Conservation (phyloP, 2,329 filamentous ascomycete species). For the Epichloe sibirici region DNA sequence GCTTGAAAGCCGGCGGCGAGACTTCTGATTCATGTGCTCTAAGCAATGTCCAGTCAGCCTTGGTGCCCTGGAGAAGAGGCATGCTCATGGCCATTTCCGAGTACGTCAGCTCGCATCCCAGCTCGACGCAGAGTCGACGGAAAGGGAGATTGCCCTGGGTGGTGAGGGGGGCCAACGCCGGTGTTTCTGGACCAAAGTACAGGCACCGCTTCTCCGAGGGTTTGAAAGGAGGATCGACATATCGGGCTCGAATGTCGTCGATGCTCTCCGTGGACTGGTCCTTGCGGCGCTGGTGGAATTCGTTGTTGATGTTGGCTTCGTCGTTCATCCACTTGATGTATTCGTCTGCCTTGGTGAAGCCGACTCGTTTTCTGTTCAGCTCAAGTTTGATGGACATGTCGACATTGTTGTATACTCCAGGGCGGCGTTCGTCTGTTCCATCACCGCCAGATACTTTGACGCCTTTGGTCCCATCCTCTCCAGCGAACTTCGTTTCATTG, state of each 20-base stretch:
- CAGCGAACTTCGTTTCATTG: conserved; percentile 6
- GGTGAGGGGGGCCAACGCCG: conserved; percentile 84
- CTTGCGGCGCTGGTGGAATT: conserved; percentile 28
- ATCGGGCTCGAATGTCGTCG: conserved; percentile 66
- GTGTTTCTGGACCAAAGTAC: conserved; percentile 91
- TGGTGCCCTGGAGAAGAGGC: conserved; percentile 79
- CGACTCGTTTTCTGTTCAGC: conserved; percentile 59
- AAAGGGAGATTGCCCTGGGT: conserved; percentile 96
- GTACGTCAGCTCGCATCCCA: conserved; percentile 88
- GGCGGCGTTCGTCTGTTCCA: conserved; percentile 35
- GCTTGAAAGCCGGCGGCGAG: conserved; percentile 54
- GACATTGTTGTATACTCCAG: conserved; percentile 66
- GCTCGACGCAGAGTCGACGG: conserved; percentile 73
- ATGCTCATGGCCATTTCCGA: conserved; percentile 96
- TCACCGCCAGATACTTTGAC: conserved; percentile 16
- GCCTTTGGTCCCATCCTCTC: conserved; percentile 2
- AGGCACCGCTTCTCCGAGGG: conserved; percentile 88
- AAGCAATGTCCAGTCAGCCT: conserved; percentile 88
- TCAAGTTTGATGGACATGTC: conserved; percentile 57
- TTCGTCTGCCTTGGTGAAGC: conserved; percentile 60
- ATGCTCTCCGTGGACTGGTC: conserved; percentile 31
- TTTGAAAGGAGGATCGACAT: conserved; percentile 73
- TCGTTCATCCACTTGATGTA: conserved; percentile 70
- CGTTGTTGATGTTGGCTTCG: conserved; percentile 32
- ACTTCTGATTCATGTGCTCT: conserved; percentile 83